Percentiles rank a stretch among this genome's conserved stretches.
Evolutionary conservation across 805 yeast genomes (phyloP).

Genomic region (Peterozyma xylosa): DNA sequence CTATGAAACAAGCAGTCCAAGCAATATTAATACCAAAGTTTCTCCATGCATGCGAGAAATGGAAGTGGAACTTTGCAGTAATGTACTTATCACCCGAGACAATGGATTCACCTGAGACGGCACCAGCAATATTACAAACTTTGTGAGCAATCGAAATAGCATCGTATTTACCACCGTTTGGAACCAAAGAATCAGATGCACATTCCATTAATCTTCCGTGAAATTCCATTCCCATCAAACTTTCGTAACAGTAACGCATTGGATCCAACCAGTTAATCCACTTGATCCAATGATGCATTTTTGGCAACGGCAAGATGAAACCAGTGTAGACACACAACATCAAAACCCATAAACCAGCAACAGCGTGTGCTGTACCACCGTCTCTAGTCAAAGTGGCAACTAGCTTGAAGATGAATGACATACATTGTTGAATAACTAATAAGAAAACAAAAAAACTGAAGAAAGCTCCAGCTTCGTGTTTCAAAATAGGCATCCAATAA

Average conservation of each 20-base stretch:
- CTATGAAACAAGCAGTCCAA: slow-evolving; percentile 18
- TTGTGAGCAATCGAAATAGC: slow-evolving; percentile 12
- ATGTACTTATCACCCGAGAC: slow-evolving; percentile 61
- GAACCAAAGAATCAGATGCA: slow-evolving; percentile 32
- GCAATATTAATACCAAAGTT: slow-evolving; percentile 24
- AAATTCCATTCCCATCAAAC: slow-evolving; percentile 52
- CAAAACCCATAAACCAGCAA: slow-evolving; percentile 46
- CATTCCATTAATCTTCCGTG: slow-evolving; percentile 45
- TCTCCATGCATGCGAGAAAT: slow-evolving; percentile 29
- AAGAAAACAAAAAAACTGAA: slow-evolving; percentile 40
- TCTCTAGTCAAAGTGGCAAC: slow-evolving; percentile 45
- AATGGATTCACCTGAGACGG: slow-evolving; percentile 40
- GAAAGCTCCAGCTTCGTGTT: slow-evolving; percentile 45
- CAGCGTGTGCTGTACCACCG: slow-evolving; percentile 48
- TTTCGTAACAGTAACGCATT: slow-evolving; percentile 39
- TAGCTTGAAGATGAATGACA: slow-evolving; percentile 44
- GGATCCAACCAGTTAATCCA: slow-evolving; percentile 47
- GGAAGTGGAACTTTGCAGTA: slow-evolving; percentile 35
- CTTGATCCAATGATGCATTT: slow-evolving; percentile 56
- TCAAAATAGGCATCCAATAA: slow-evolving; percentile 47
- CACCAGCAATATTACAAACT: slow-evolving; percentile 40
- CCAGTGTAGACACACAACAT: slow-evolving; percentile 53
- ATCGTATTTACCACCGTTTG: slow-evolving; percentile 30
- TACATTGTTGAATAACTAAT: slow-evolving; percentile 38
- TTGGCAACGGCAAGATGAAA: slow-evolving; percentile 33